Conservation (phyloP, 148 eudicot species). For the Polygonum maritimum region DNA sequence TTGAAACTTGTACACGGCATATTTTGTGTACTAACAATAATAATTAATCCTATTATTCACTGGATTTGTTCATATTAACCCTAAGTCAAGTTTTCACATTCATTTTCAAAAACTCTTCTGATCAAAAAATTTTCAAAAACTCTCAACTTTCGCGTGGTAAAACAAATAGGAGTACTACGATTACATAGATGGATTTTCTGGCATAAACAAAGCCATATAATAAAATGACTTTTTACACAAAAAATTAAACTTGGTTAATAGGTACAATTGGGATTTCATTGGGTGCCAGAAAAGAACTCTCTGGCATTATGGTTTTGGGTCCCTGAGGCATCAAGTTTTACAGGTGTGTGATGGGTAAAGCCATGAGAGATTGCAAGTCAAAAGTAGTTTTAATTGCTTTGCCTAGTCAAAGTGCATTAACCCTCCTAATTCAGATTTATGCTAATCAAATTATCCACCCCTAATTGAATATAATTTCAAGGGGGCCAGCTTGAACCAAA, state of each 20-base stretch:
- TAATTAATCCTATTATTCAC: no score
- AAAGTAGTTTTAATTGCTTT: conserved; percentile 12
- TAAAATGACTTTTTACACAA: not conserved
- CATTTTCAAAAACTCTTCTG: no score
- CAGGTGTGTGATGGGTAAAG: conserved; percentile 3
- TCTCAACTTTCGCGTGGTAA: no score
- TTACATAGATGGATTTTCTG: no score
- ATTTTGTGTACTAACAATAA: no score
- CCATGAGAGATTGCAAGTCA: conserved; percentile 10
- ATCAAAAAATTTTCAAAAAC: no score
- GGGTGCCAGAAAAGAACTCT: not conserved
- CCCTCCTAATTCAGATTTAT: not conserved
- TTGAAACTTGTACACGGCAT: no score
- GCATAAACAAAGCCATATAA: no score
- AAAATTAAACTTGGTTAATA: not conserved
- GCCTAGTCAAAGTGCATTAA: conserved; percentile 5
- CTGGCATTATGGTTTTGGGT: not conserved
- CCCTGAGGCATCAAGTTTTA: not conserved
- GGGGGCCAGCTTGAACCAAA: conserved; percentile 2
- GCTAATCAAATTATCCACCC: conserved; percentile 15
- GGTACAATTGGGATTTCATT: not conserved
- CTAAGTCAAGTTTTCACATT: no score
- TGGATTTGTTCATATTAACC: no score
- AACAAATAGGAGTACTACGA: no score
- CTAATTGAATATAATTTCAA: not conserved